phyloP scores from a whole-genome alignment of 1,284 basidiomycete species.

The Pseudozyma tsukubaensis region DNA sequence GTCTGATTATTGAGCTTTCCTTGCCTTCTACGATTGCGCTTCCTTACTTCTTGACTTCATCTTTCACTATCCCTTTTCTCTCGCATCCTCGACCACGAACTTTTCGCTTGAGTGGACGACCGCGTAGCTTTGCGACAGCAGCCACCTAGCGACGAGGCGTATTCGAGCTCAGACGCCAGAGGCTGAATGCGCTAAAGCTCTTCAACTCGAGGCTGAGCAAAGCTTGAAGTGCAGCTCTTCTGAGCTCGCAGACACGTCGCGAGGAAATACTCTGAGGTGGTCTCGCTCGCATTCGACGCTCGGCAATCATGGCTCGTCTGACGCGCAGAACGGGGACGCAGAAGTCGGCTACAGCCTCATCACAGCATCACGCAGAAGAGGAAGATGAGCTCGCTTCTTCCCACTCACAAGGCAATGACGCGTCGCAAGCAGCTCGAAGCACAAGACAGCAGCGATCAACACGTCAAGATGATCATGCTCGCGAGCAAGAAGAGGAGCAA shows the following conservation, averaged over 20 bases:
- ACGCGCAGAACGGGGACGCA: constrained; percentile 34
- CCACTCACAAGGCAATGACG: background rate
- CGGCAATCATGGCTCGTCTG: constrained; percentile 23
- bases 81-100: too few relatives aligned
- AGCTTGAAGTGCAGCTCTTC: background rate
- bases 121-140: too few relatives aligned
- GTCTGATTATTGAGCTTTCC: background rate
- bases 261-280: too few relatives aligned
- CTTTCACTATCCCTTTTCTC: too few relatives aligned
- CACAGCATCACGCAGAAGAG: constrained; percentile 14
- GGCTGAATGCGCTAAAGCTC: too few relatives aligned
- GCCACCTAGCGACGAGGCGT: too few relatives aligned
- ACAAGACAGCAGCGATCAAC: background rate
- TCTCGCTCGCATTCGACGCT: background rate
- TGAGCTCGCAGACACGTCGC: too few relatives aligned
- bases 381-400: constrained; percentile 22
- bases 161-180: too few relatives aligned
- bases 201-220: too few relatives aligned
- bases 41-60: background rate
- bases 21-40: constrained; percentile 19
- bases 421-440: background rate
- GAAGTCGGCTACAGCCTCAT: constrained; percentile 16
- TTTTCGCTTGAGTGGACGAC: too few relatives aligned
- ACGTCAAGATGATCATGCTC: too few relatives aligned
- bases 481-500: background rate